Evolutionary conservation across 2,329 filamentous ascomycete species (phyloP), one percentile per base, ranked within the genome.

Genomic region (Nothophoma quercina): DNA sequence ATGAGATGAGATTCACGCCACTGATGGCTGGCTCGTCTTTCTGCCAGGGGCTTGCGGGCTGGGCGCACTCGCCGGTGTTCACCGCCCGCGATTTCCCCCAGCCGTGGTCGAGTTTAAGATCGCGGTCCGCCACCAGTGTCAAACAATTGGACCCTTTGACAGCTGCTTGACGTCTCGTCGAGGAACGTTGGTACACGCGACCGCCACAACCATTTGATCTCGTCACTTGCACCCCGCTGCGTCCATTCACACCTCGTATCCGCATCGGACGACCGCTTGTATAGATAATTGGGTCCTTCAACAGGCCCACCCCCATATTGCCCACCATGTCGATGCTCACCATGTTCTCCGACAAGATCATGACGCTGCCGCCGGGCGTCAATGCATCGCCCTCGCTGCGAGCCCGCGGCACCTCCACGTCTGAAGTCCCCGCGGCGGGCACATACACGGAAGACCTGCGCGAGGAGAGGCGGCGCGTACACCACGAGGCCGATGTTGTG

Each of bases 401-500:
- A 32, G 62, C 53, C n/a, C 54, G 48, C 51, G 46, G 56, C 40
- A 35, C 58, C 10, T 60, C 59, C n/a, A 60, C 58, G 10, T 33
- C 55, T 12, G 43, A 49, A 15, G 41, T 35, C 7, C 57, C 56
- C 35, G 57, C 52, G 9, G 43, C 61, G 13, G 56, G 59, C 22
- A 58, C 45, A 21, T 35, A 58, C 35, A 55, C 58, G 21, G 8
- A 47, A 15, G 68, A 74, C 56, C 39, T 64, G 36, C 63, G 63
- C 35, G 77, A 81, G 67, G 67, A 79, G 64, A 77, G 83, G 58
- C 74, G 84, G 62, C 71, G 72, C 35, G 67, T 79, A 32, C 82
- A 86, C 74, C 84, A 87, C 64, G 83, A 87, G 64, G 84, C 83
- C 58, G 95, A 99, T 68, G 87, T 96, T 28, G 90, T 98, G 33